Conservation (phyloP, 306 rosid genomes). For the Biancaea sappan region DNA sequence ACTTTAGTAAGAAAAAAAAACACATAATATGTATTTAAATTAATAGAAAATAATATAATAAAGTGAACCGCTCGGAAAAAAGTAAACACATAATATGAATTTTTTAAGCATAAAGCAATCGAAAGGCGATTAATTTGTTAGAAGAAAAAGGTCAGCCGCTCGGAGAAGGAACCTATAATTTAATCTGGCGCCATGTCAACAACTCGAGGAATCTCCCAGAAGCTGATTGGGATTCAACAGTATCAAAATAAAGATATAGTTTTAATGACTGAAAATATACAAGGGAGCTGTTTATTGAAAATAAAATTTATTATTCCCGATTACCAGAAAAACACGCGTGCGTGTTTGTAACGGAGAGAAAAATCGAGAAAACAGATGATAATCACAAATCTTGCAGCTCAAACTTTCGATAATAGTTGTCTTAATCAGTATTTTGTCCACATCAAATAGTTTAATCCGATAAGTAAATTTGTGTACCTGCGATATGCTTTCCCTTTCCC, state of each 20-base stretch:
- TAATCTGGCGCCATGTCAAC: constrained; percentile 46
- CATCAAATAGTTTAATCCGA: constrained; percentile 25
- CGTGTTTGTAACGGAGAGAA: not conserved
- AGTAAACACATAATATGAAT: too few species aligned
- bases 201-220: constrained; percentile 29
- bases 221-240: constrained; percentile 45
- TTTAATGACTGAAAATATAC: constrained; percentile 17
- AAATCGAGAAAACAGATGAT: constrained; percentile 12
- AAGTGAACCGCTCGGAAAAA: too few species aligned
- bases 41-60: too few species aligned
- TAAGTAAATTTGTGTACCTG: constrained; percentile 42
- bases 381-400: not conserved
- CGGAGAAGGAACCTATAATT: not conserved
- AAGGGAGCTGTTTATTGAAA: constrained; percentile 25
- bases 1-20: too few species aligned
- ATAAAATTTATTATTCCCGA: not conserved
- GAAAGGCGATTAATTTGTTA: not conserved
- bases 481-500: constrained; percentile 35
- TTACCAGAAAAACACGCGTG: not conserved
- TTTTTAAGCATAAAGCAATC: not conserved
- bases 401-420: constrained; percentile 8
- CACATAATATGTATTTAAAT: too few species aligned
- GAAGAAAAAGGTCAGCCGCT: not conserved
- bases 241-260: constrained; percentile 16
- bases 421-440: not conserved